phyloP scores from a whole-genome alignment of 2,329 filamentous ascomycete species.

The Claviceps maximensis region DNA sequence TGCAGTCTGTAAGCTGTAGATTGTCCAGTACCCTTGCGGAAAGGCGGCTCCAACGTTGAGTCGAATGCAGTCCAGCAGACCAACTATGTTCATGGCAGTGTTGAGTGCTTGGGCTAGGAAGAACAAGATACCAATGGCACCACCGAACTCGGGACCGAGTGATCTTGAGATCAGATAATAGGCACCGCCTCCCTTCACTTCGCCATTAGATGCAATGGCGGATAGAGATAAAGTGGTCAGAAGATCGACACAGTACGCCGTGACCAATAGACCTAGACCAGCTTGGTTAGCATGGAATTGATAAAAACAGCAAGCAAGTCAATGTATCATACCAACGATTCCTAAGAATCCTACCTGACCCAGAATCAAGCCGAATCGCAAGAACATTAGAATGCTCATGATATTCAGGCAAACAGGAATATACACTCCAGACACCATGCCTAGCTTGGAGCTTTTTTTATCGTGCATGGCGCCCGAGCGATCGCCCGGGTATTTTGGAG shows the following conservation, averaged over 20 bases:
- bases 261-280: conserved; percentile 50
- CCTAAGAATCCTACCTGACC: conserved; percentile 69
- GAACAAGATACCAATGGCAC: conserved; percentile 77
- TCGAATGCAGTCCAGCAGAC: conserved; percentile 68
- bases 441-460: conserved; percentile 48
- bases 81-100: conserved; percentile 76
- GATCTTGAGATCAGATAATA: conserved; percentile 84
- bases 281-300: conserved; percentile 1
- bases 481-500: conserved; percentile 7
- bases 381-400: conserved; percentile 82
- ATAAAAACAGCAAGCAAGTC: neutral
- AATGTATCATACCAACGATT: conserved; percentile 50
- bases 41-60: conserved; percentile 59
- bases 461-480: conserved; percentile 19
- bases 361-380: conserved; percentile 74
- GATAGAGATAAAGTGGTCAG: conserved; percentile 76
- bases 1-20: conserved; percentile 61
- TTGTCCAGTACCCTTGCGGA: conserved; percentile 60
- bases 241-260: conserved; percentile 71
- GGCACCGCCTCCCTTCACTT: conserved; percentile 74
- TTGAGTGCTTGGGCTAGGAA: conserved; percentile 85
- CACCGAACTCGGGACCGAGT: conserved; percentile 77
- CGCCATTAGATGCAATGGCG: conserved; percentile 80
- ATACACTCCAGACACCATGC: conserved; percentile 67
- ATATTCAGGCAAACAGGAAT: conserved; percentile 85